These are phyloP conservation scores for Fusarium proliferatum DNA, from an alignment of 2,329 filamentous ascomycete genomes.

Conservation along the genomic window DNA sequence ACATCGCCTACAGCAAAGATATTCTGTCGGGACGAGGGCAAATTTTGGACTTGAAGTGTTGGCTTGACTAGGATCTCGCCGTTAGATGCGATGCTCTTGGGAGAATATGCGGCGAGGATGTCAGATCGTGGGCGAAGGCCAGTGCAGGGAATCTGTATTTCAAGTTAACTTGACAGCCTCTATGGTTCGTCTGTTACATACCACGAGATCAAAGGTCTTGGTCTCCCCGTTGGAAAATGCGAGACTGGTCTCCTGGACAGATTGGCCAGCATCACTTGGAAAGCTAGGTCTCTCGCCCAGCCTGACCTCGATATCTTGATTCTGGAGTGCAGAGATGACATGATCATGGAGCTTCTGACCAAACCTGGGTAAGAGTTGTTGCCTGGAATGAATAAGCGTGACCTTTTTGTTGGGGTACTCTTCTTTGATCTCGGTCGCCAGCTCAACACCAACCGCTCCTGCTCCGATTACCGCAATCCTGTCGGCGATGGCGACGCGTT, in stretches of 20 bases:
- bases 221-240: neutral
- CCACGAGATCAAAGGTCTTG: conserved; percentile 17
- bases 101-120: neutral
- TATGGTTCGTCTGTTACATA: neutral
- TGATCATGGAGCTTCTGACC: conserved; percentile 6
- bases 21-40: neutral
- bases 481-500: neutral
- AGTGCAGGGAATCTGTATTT: conserved; percentile 22
- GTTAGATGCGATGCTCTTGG: conserved; percentile 1
- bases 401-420: conserved; percentile 13
- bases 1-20: conserved; percentile 27
- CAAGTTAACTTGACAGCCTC: fast-evolving
- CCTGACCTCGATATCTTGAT: neutral
- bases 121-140: conserved; percentile 22
- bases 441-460: conserved; percentile 23
- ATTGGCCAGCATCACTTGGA: neutral
- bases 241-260: neutral
- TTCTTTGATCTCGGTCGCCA: conserved; percentile 19
- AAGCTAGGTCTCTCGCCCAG: conserved; percentile 4
- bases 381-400: conserved; percentile 21
- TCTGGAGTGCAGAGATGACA: neutral
- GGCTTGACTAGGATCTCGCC: conserved; percentile 15
- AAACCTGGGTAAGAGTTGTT: conserved; percentile 19
- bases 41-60: conserved; percentile 10
- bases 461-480: conserved; percentile 21